Evolutionary conservation across 148 eudicot species (phyloP), one percentile per base, ranked within the genome.

Genomic region (Dianthus caryophyllus): DNA sequence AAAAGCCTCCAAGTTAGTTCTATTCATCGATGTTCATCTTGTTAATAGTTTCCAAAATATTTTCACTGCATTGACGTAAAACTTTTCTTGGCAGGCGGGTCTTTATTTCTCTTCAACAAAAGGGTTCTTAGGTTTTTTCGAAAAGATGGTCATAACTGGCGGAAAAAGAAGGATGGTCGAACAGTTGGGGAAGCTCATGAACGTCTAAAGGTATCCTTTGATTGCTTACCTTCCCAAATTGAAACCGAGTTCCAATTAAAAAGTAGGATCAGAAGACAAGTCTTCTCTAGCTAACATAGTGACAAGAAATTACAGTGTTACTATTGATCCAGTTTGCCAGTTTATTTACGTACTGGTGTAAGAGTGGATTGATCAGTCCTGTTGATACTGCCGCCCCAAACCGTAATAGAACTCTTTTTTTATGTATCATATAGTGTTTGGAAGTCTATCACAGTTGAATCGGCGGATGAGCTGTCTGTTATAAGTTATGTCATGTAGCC

Each of bases 151-250:
- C 85, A 94, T 72, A 88, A 64, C 50, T 94, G 99, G 97, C 82
- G 92, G 57, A 86, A 84, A 71, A 93, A 87, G 83, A 90, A 76
- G 82, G 91, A 93, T 80, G 91, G 91, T 26, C 78, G 84, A 74
- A 84, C 85, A 53, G 89, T 87, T 74, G 95, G 91, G 61, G 98
- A 93, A 84, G 96, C 96, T 47, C 98, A 93, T 69, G 98, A 90
- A 66, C 88, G 92, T 41, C 88, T 93, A 36, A 93, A 93, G 98
- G 98, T 93, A 80, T 70, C 64, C 53, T 61, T 50, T 6, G 48
- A n/a, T 50, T 65, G 53, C 46, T 43, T 60, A 46, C 70, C 44
- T 13, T 61, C 50, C 39, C 11, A 7, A 22, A 10, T 21, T 26
- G 26, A 15, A 14, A 6, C 3, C 1, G 2, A 6, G 5, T 27